Evolutionary conservation across 441 rosid genomes (phyloP), one percentile per base, ranked within the genome.

Genomic region (Cnidoscolus chayamansa): DNA sequence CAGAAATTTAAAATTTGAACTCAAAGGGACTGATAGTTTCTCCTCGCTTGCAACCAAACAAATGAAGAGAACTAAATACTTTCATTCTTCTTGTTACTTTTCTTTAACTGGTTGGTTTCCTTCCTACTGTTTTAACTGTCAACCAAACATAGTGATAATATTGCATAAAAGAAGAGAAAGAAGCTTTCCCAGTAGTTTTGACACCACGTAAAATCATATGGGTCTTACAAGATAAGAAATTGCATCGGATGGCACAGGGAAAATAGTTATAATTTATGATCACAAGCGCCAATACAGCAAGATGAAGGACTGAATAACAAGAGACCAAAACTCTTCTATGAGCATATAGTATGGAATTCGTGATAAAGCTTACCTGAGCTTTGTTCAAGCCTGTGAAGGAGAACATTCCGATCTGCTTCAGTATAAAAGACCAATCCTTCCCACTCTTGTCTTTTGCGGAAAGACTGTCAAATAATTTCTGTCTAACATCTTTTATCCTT

Each of bases 331-430:
- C 53, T 64, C 50, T 1, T 48, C 1, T 15, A 31, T 15, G 57
- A 63, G 58, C 55, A 25, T 47, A 20, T 1, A 43, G 48, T 31
- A 5, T 10, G 50, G 10, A 70, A 65, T 50, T 12, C 10, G 19
- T 63, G 0, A 49, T 17, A 4, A 50, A 35, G 70, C 55, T 68
- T 83, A 92, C 98, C 98, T 90, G 97, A 74, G 91, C 69, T 83
- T 86, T 90, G 88, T 80, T 89, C 81, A 94, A 84, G 76, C 98
- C 97, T 0, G 99, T 92, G 83, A 90, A 94, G 10, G 97, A 92
- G 89, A 94, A 92, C 99, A 94, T 94, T 84, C 99, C 98, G 70
- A 94, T 94, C 83, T 90, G 99, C 80, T 84, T 89, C 7, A 94
- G 84, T 67, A 94, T 86, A 76, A 90, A 92, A 59, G 97, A 92